A percentile compares a stretch with the other conserved stretches of the same genome.
phyloP scores from a whole-genome alignment of 306 rosid species.

The Prunus dulcis region DNA sequence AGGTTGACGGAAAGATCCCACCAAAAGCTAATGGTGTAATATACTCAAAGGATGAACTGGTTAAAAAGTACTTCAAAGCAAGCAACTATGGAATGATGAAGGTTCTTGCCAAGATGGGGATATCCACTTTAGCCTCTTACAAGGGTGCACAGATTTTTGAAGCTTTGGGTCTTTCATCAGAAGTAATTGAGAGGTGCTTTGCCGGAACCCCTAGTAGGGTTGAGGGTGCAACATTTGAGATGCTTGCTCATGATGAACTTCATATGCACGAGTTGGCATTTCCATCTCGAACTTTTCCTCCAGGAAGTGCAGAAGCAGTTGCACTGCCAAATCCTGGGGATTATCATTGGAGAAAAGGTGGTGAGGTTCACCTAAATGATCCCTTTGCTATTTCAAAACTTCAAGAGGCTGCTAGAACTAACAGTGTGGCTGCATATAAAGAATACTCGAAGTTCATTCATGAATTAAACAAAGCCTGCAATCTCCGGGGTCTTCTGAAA shows the following conservation, averaged over 20 bases:
- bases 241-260: slow-evolving; percentile 78
- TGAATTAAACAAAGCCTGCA: slow-evolving; percentile 82
- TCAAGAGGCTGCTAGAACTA: slow-evolving; percentile 95
- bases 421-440: slow-evolving; percentile 81
- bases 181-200: slow-evolving; percentile 90
- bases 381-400: slow-evolving; percentile 93
- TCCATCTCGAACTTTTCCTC: slow-evolving; percentile 72
- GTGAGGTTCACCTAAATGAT: slow-evolving; percentile 94
- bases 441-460: slow-evolving; percentile 88
- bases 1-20: slow-evolving; percentile 94
- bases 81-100: slow-evolving; percentile 98
- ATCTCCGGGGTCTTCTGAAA: slow-evolving; percentile 86
- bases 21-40: slow-evolving; percentile 67
- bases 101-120: slow-evolving; percentile 99
- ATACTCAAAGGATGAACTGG: slow-evolving; percentile 70
- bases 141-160: slow-evolving; percentile 99
- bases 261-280: slow-evolving; percentile 83
- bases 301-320: slow-evolving; percentile 90
- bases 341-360: slow-evolving; percentile 99
- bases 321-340: slow-evolving; percentile 98
- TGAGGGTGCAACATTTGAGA: slow-evolving; percentile 96
- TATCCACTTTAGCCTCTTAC: slow-evolving; percentile 97
- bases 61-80: slow-evolving; percentile 82
- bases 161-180: slow-evolving; percentile 94
- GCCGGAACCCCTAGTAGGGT: slow-evolving; percentile 98